Percentiles rank a stretch among this genome's conserved stretches.
These are phyloP conservation scores for Phytophthora macrochlamydospora DNA, from an alignment of 352 stramenopile genomes.

Conservation along the genomic window DNA sequence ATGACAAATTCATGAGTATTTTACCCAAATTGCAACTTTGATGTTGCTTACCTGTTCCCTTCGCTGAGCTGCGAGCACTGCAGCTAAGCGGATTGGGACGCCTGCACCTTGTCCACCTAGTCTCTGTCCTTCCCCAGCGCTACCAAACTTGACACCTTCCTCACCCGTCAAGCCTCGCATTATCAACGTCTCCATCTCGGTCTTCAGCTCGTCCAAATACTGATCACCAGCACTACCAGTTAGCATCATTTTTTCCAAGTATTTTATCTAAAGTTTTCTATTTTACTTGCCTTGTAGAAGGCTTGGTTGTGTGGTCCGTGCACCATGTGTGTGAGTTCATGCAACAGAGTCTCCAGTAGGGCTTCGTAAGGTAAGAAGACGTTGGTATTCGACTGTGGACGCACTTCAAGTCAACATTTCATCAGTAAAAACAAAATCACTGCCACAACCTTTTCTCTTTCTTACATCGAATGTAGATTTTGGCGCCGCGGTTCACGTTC, in stretches of 20 bases:
- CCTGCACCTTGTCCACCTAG: constrained; percentile 9
- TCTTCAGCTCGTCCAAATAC: constrained; percentile 65
- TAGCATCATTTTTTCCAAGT: neutral
- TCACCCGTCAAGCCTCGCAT: constrained; percentile 47
- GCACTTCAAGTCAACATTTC: constrained; percentile 13
- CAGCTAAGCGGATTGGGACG: constrained; percentile 26
- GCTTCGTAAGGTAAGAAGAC: constrained; percentile 62
- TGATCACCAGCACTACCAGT: constrained; percentile 6
- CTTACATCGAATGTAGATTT: constrained; percentile 73
- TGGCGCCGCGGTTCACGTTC: constrained; percentile 77
- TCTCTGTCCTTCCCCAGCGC: constrained; percentile 49
- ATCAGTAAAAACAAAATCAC: neutral
- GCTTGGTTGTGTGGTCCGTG: constrained; percentile 68
- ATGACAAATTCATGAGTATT: neutral
- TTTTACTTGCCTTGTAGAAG: constrained; percentile 47
- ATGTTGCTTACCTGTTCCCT: constrained; percentile 37
- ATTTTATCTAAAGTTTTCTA: neutral
- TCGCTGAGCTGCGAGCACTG: constrained; percentile 44
- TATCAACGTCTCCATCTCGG: constrained; percentile 67
- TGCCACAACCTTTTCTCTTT: constrained; percentile 1
- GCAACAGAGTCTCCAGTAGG: constrained; percentile 72
- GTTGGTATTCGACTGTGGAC: constrained; percentile 9
- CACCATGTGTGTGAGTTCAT: constrained; percentile 77
- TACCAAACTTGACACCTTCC: constrained; percentile 51
- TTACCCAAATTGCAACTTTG: neutral